Evolutionary conservation across 306 rosid species (phyloP), one percentile per base, ranked within the genome.

Genomic region (Mimosa pudica): DNA sequence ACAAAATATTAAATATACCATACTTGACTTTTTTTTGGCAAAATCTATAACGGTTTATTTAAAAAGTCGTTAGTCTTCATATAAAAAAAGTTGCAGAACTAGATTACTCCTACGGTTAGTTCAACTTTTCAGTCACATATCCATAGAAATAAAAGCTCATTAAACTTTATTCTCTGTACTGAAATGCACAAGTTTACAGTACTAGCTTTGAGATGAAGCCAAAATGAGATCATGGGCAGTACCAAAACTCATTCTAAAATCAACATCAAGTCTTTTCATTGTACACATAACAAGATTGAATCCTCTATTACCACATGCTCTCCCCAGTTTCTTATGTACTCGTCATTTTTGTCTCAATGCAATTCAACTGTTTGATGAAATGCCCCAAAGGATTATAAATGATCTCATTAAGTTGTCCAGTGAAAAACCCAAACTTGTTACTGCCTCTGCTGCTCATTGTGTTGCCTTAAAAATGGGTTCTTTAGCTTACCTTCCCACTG

Each of bases 381-480:
- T 83, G 89, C 84, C 77, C 3, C 83, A 85, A 8, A 76, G 86
- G 52, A 24, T 13, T 64, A 16, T 16, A 38, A 54, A 10, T 68
- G 77, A 82, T 72, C 80, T 65, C 49, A 69, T 89, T 10, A 86
- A 76, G 30, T 45, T 62, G 52, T 80, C 73, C 55, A 66, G 62
- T 16, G 18, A 42, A 65, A 76, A 10, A 9, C 89, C 85, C 13
- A 62, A 75, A 18, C 71, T 51, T 70, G 70, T 79, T 20, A 79
- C 61, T 10, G 83, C 83, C 52, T 45, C 71, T 62, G 63, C 74
- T 81, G 81, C 76, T 17, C 92, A 89, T 48, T 81, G 87, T 62
- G 66, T 86, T 33, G 83, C 90, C 42, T 75, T 89, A 36, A 86
- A 89, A 80, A 38, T 74, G 47, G 92, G 90, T 51, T 70, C 75